Evolutionary conservation across 2,329 filamentous ascomycete genomes (phyloP).

Genomic region (Calonectria pseudoturangicola): DNA sequence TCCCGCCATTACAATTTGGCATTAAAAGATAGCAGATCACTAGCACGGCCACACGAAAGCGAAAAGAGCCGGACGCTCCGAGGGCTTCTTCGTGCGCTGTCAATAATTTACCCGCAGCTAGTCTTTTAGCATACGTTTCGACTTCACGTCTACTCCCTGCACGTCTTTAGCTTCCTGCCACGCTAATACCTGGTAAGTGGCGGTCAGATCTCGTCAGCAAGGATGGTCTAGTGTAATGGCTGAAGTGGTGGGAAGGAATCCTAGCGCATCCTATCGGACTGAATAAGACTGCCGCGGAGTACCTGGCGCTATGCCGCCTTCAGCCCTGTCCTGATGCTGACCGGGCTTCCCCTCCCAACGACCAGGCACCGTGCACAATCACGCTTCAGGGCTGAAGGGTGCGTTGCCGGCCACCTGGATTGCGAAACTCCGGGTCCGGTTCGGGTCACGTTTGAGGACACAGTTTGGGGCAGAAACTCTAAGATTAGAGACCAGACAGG

Average conservation of each 20-base stretch:
- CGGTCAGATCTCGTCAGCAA: conserved; percentile 16
- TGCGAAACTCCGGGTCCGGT: background rate
- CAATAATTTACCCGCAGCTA: conserved; percentile 9
- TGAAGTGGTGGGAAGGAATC: conserved; percentile 4
- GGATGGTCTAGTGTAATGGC: conserved; percentile 17
- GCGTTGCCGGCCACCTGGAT: background rate
- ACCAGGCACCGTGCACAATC: background rate
- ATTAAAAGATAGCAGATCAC: conserved; percentile 12
- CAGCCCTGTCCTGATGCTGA: conserved; percentile 21
- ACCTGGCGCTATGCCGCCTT: background rate
- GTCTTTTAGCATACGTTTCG: conserved; percentile 24
- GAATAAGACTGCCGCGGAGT: background rate
- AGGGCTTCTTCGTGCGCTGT: conserved; percentile 24
- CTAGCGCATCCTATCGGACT: conserved; percentile 14
- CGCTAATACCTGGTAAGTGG: conserved; percentile 22
- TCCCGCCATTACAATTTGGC: conserved; percentile 4
- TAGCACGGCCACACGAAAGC: conserved; percentile 7
- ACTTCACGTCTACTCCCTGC: conserved; percentile 20
- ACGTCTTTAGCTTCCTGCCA: background rate
- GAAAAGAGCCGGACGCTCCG: conserved; percentile 24
- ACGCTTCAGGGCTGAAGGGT: background rate
- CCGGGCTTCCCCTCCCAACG: conserved; percentile 9
- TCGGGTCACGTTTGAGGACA: background rate
- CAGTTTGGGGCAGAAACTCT: conserved; percentile 9
- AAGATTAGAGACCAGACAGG: background rate